These are phyloP conservation scores for Symbiodinium natans DNA, from an alignment of 73 alveolate species.

Conservation along the genomic window DNA sequence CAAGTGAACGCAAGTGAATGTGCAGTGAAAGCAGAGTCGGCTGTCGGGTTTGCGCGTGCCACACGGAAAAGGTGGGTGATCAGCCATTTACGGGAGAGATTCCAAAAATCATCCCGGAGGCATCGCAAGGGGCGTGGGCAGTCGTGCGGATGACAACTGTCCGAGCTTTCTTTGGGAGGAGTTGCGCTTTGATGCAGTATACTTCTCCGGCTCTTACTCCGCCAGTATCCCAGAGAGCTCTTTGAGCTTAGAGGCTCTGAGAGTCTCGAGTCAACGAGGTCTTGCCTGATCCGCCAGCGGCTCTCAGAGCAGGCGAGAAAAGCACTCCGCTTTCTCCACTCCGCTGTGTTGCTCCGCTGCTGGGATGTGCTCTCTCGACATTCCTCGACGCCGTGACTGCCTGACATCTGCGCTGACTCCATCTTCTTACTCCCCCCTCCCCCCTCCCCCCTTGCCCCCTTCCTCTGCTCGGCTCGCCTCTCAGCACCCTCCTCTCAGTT, in stretches of 20 bases:
- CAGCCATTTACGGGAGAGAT: background rate
- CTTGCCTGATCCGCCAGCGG: conserved; percentile 77
- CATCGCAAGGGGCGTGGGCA: background rate
- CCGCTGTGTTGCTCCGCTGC: too few species aligned
- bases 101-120: background rate
- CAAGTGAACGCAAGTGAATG: too few species aligned
- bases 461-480: too few species aligned
- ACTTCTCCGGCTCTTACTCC: conserved; percentile 82
- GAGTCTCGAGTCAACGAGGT: conserved; percentile 18
- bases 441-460: too few species aligned
- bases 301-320: conserved; percentile 44
- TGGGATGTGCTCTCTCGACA: too few species aligned
- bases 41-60: too few species aligned
- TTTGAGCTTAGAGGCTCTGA: background rate
- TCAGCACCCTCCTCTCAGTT: background rate
- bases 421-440: too few species aligned
- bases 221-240: background rate
- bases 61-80: background rate
- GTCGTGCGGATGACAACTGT: too few species aligned
- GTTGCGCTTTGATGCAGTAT: conserved; percentile 74
- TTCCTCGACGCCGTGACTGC: too few species aligned
- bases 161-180: too few species aligned
- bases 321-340: background rate
- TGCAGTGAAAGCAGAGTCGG: too few species aligned
- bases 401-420: too few species aligned